A percentile compares a stretch with the other conserved stretches of the same genome.
Evolutionary conservation across 805 yeast genomes (phyloP).

Genomic region (Kodamaea nitidulidarum): DNA sequence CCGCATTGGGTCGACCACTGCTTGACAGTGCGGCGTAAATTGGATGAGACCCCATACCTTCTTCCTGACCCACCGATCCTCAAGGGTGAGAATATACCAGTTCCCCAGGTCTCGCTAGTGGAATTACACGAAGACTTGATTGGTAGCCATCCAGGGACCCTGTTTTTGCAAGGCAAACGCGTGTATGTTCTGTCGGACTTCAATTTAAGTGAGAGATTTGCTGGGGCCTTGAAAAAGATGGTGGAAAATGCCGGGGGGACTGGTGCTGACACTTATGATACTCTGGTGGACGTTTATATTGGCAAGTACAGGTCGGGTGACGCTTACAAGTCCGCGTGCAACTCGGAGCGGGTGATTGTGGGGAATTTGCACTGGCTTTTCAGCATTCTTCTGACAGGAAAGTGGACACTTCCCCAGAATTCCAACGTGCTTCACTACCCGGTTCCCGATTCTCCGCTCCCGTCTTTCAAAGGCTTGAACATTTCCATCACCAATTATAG

Average conservation of each 20-base stretch:
- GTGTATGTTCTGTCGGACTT: conserved; percentile 57
- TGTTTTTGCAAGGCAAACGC: conserved; percentile 40
- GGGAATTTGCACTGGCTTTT: conserved; percentile 79
- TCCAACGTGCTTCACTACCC: conserved; percentile 70
- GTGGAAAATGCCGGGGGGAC: conserved; percentile 55
- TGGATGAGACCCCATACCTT: conserved; percentile 53
- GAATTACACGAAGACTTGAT: conserved; percentile 10
- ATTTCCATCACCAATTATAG: conserved; percentile 76
- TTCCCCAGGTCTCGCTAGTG: conserved; percentile 8
- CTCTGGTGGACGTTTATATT: conserved; percentile 41
- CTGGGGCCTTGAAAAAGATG: conserved; percentile 37
- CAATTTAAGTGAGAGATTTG: conserved; percentile 43
- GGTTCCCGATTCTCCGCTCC: conserved; percentile 46
- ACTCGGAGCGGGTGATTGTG: conserved; percentile 36
- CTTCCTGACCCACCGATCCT: conserved; percentile 30
- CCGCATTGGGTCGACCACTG: conserved; percentile 83
- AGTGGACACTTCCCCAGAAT: conserved; percentile 52
- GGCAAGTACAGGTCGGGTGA: conserved; percentile 62
- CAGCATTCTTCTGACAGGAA: conserved; percentile 52
- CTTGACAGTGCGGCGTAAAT: conserved; percentile 45
- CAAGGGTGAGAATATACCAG: neutral
- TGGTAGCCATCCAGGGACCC: conserved; percentile 4
- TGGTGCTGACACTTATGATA: conserved; percentile 1
- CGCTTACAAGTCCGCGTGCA: conserved; percentile 46
- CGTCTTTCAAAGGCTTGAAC: conserved; percentile 49